Conservation (phyloP, 2,329 filamentous ascomycete species). For the Cadophora gregata region DNA sequence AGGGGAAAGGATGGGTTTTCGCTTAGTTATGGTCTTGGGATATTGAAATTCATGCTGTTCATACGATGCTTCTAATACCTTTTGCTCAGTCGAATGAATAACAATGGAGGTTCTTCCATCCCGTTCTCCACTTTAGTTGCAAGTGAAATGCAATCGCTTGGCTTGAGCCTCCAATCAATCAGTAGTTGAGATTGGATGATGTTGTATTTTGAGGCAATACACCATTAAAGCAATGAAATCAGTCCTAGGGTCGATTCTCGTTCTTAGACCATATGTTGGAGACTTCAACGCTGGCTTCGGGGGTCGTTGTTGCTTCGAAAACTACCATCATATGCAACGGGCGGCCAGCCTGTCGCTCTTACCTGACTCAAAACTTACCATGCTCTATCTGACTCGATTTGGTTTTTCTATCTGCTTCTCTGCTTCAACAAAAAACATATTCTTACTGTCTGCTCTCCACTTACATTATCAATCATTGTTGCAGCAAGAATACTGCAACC, state of each 20-base stretch:
- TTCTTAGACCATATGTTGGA: too few relatives aligned
- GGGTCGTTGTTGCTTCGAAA: not conserved
- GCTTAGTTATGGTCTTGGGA: slow-evolving; percentile 17
- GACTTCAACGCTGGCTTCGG: not conserved
- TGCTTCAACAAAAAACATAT: not conserved
- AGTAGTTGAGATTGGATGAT: not conserved
- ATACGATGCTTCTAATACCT: slow-evolving; percentile 16
- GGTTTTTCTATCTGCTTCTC: not conserved
- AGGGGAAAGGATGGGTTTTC: slow-evolving; percentile 10
- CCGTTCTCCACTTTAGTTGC: too few relatives aligned
- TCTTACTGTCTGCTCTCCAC: not conserved
- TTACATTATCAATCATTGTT: not conserved
- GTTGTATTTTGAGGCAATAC: not conserved
- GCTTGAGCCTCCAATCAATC: not conserved
- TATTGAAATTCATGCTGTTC: slow-evolving; percentile 26
- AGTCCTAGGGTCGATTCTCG: too few relatives aligned
- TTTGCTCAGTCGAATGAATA: not conserved
- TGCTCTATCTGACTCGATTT: not conserved
- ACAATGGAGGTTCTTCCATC: not conserved
- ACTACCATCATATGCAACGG: not conserved
- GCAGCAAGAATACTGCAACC: not conserved
- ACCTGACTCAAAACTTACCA: not conserved
- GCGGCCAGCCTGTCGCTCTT: not conserved
- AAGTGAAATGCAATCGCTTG: not conserved
- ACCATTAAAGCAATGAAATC: too few relatives aligned